A percentile compares a stretch with the other conserved stretches of the same genome.
These are phyloP conservation scores for Metarhizium album DNA, from an alignment of 2,329 filamentous ascomycete genomes.

Conservation along the genomic window DNA sequence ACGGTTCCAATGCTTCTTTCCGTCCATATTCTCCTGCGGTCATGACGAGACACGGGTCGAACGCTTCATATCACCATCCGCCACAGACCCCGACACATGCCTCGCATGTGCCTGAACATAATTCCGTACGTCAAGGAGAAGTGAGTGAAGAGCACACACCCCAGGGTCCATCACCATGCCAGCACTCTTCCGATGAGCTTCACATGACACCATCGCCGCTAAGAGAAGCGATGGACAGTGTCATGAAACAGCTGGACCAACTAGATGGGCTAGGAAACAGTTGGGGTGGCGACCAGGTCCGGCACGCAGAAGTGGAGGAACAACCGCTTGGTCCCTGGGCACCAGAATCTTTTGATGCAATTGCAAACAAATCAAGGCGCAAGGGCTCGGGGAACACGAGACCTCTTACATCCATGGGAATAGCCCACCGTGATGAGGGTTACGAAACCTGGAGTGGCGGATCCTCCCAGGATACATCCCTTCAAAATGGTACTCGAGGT, in stretches of 20 bases:
- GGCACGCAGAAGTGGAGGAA: constrained; percentile 35
- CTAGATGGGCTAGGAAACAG: constrained; percentile 48
- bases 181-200: constrained; percentile 54
- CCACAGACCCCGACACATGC: constrained; percentile 24
- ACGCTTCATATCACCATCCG: constrained; percentile 21
- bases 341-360: constrained; percentile 68
- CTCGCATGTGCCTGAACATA: constrained; percentile 30
- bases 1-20: constrained; percentile 28
- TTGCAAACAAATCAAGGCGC: constrained; percentile 21
- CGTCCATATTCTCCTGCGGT: constrained; percentile 16
- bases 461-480: constrained; percentile 38
- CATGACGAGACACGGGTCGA: constrained; percentile 24
- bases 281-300: constrained; percentile 31
- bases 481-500: constrained; percentile 27
- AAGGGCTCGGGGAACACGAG: constrained; percentile 17
- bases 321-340: constrained; percentile 70
- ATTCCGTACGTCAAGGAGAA: constrained; percentile 16
- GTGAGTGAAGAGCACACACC: constrained; percentile 36
- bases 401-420: constrained; percentile 66
- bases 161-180: constrained; percentile 50
- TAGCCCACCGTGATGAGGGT: constrained; percentile 50
- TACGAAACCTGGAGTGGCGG: constrained; percentile 48
- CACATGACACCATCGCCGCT: constrained; percentile 82
- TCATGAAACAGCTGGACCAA: constrained; percentile 88
- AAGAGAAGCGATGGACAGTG: constrained; percentile 92